Evolutionary conservation across 1,284 basidiomycete species (phyloP).

Genomic region (Cryptococcus sp.): DNA sequence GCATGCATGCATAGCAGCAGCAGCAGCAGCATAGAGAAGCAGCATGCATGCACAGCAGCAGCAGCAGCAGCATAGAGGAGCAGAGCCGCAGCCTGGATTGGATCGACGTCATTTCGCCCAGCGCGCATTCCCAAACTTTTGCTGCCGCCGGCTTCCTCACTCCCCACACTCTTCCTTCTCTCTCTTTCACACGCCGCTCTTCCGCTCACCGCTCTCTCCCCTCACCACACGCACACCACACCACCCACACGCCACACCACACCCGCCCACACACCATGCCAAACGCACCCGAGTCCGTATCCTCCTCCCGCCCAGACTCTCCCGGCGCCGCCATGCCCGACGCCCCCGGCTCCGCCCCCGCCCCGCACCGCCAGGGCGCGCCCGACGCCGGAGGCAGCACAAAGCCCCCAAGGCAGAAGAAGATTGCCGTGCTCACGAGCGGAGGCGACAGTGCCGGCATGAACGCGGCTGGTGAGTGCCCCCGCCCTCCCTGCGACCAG

Average conservation of each 20-base stretch:
- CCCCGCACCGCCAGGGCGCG: slow-evolving; percentile 25
- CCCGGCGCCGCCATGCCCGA: background rate
- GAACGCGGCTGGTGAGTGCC: slow-evolving; percentile 74
- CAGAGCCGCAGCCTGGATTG: background rate
- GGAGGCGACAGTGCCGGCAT: slow-evolving; percentile 97
- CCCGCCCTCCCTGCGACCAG: no score
- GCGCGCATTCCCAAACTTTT: background rate
- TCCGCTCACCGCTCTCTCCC: background rate
- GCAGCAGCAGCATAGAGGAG: background rate
- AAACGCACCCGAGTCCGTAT: background rate
- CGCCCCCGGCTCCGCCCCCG: no score
- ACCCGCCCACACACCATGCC: background rate
- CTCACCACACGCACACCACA: background rate
- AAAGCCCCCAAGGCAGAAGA: slow-evolving; percentile 38
- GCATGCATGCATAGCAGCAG: background rate
- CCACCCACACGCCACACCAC: no score
- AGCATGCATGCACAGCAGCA: background rate
- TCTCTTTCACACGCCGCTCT: background rate
- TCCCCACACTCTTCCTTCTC: background rate
- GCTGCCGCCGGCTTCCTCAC: background rate
- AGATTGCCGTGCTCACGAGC: slow-evolving; percentile 88
- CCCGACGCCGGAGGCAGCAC: slow-evolving; percentile 10
- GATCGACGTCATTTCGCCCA: background rate
- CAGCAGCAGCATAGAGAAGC: background rate
- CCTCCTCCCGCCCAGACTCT: background rate